Conservation (phyloP, 1,139 yeast species). For the Debaryomyces singareniensis region DNA sequence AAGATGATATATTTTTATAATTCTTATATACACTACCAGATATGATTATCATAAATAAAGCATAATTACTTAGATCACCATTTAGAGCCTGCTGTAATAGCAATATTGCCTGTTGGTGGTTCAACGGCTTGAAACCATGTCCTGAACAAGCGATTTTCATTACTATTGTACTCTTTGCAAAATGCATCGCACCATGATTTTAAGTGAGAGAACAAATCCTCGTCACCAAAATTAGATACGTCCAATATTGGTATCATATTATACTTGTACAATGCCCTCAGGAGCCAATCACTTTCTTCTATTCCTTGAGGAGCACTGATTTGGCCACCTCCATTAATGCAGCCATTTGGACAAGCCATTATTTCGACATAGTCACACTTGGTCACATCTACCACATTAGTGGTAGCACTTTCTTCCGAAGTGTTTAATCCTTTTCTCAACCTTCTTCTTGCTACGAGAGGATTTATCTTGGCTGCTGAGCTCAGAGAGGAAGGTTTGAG, state of each 20-base stretch:
- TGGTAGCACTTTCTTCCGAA: slow-evolving; percentile 13
- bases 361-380: slow-evolving; percentile 83
- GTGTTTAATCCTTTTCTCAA: slow-evolving; percentile 26
- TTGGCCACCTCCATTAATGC: slow-evolving; percentile 97
- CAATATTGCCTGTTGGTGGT: slow-evolving; percentile 38
- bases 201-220: slow-evolving; percentile 8
- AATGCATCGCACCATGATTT: slow-evolving; percentile 30
- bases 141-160: slow-evolving; percentile 31
- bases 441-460: slow-evolving; percentile 37
- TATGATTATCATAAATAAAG: too few species aligned
- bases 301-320: slow-evolving; percentile 42
- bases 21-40: slow-evolving; percentile 1
- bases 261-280: slow-evolving; percentile 24
- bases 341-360: slow-evolving; percentile 98
- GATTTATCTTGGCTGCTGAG: slow-evolving; percentile 20
- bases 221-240: slow-evolving; percentile 9
- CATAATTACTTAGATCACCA: too few species aligned
- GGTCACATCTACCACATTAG: slow-evolving; percentile 50
- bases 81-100: slow-evolving; percentile 37
- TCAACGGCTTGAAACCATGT: slow-evolving; percentile 49
- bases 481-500: slow-evolving; percentile 42
- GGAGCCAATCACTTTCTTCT: slow-evolving; percentile 38
- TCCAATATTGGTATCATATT: slow-evolving; percentile 18
- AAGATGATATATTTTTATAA: too few species aligned
- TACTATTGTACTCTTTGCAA: slow-evolving; percentile 21